A percentile compares a stretch with the other conserved stretches of the same genome.
phyloP scores from a whole-genome alignment of 371 early-diverging fungal genomes.

The Mucor saturninus region DNA sequence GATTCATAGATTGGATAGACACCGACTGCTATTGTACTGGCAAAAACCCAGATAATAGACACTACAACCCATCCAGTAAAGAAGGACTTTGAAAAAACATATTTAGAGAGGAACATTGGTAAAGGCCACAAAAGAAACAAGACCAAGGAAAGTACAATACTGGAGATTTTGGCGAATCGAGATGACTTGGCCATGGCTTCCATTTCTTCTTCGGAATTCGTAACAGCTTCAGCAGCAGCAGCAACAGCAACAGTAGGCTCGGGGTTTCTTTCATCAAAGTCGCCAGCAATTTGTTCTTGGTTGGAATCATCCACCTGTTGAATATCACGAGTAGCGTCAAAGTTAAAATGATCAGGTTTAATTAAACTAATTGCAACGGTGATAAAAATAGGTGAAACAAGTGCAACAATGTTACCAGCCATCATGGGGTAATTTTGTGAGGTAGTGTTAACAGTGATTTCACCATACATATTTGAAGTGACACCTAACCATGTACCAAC shows the following conservation, averaged over 20 bases:
- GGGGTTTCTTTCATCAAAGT: slow-evolving; percentile 26
- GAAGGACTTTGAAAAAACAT: slow-evolving; percentile 66
- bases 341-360: slow-evolving; percentile 68
- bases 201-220: slow-evolving; percentile 22
- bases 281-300: slow-evolving; percentile 21
- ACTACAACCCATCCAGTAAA: slow-evolving; percentile 74
- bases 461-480: slow-evolving; percentile 58
- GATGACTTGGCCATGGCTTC: slow-evolving; percentile 35
- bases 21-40: slow-evolving; percentile 58
- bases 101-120: slow-evolving; percentile 68
- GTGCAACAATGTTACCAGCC: slow-evolving; percentile 65
- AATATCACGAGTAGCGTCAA: slow-evolving; percentile 56
- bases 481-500: slow-evolving; percentile 67
- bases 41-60: slow-evolving; percentile 66
- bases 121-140: slow-evolving; percentile 71
- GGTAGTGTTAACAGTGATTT: slow-evolving; percentile 58
- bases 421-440: slow-evolving; percentile 73
- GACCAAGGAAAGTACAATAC: slow-evolving; percentile 54
- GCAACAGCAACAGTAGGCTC: neutral
- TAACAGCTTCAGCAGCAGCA: neutral
- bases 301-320: slow-evolving; percentile 51
- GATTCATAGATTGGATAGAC: slow-evolving; percentile 68
- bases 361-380: slow-evolving; percentile 38
- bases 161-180: slow-evolving; percentile 37
- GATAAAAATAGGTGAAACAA: slow-evolving; percentile 35